These are phyloP conservation scores for Citrus mangshanensis DNA, from an alignment of 345 rosid genomes.

Conservation along the genomic window DNA sequence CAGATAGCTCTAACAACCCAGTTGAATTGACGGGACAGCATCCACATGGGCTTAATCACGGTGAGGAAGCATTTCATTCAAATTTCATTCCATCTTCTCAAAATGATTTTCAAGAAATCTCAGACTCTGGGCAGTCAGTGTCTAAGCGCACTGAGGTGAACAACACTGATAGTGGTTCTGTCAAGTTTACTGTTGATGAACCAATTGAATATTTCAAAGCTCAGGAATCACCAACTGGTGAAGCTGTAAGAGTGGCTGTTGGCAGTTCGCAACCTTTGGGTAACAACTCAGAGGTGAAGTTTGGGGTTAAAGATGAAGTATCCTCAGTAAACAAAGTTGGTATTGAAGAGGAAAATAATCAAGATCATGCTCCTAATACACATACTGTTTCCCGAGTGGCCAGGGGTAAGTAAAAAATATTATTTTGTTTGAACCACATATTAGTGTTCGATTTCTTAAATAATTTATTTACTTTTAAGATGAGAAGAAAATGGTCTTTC, in stretches of 20 bases:
- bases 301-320: constrained; percentile 32
- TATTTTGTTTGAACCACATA: background rate
- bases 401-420: constrained; percentile 48
- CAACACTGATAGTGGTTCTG: constrained; percentile 22
- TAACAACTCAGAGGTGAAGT: constrained; percentile 26
- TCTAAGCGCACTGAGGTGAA: constrained; percentile 21
- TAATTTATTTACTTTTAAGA: background rate
- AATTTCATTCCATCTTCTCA: constrained; percentile 39
- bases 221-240: constrained; percentile 25
- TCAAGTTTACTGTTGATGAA: constrained; percentile 23
- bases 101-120: constrained; percentile 27
- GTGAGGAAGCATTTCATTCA: constrained; percentile 13
- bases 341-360: constrained; percentile 43
- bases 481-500: background rate
- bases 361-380: constrained; percentile 35
- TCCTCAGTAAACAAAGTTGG: constrained; percentile 33
- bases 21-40: constrained; percentile 32
- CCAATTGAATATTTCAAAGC: constrained; percentile 22
- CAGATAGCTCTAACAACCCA: constrained; percentile 33
- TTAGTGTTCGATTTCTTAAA: constrained; percentile 1
- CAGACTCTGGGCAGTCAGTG: constrained; percentile 16
- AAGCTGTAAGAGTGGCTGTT: constrained; percentile 23
- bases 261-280: constrained; percentile 34
- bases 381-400: constrained; percentile 35
- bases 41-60: constrained; percentile 21